phyloP scores from a whole-genome alignment of 257 asterid genomes.

The Cruciata laevipes region DNA sequence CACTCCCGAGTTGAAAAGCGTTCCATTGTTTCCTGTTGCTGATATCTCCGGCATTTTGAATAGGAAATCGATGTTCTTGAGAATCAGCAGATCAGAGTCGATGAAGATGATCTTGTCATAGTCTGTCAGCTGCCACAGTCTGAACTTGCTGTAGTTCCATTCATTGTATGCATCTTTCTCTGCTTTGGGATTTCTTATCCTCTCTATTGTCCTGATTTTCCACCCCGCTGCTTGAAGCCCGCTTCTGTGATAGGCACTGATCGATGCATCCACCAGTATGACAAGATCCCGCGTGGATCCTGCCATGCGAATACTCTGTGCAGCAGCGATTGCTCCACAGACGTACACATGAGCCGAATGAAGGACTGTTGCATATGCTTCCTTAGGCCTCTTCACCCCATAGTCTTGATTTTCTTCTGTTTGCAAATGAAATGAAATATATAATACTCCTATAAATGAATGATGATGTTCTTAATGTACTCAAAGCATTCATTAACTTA shows the following conservation, averaged over 20 bases:
- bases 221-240: slow-evolving; percentile 85
- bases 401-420: slow-evolving; percentile 29
- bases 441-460: neutral
- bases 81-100: slow-evolving; percentile 75
- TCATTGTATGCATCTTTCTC: slow-evolving; percentile 90
- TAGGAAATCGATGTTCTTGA: slow-evolving; percentile 68
- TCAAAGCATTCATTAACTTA: slow-evolving; percentile 11
- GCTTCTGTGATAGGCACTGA: slow-evolving; percentile 56
- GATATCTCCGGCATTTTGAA: slow-evolving; percentile 79
- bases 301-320: slow-evolving; percentile 75
- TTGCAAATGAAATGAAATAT: neutral
- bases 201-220: slow-evolving; percentile 57
- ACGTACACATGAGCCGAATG: slow-evolving; percentile 85
- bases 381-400: slow-evolving; percentile 40
- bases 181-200: slow-evolving; percentile 83
- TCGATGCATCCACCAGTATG: slow-evolving; percentile 74
- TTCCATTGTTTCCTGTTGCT: slow-evolving; percentile 86
- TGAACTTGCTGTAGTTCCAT: slow-evolving; percentile 94
- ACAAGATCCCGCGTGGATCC: slow-evolving; percentile 87
- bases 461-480: neutral
- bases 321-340: slow-evolving; percentile 93
- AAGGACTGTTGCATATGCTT: slow-evolving; percentile 88
- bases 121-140: slow-evolving; percentile 87
- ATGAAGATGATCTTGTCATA: slow-evolving; percentile 76
- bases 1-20: slow-evolving; percentile 83